Base-by-base conservation (phyloP, 2,329 filamentous ascomycete species). In the Fusarium globosum region DNA sequence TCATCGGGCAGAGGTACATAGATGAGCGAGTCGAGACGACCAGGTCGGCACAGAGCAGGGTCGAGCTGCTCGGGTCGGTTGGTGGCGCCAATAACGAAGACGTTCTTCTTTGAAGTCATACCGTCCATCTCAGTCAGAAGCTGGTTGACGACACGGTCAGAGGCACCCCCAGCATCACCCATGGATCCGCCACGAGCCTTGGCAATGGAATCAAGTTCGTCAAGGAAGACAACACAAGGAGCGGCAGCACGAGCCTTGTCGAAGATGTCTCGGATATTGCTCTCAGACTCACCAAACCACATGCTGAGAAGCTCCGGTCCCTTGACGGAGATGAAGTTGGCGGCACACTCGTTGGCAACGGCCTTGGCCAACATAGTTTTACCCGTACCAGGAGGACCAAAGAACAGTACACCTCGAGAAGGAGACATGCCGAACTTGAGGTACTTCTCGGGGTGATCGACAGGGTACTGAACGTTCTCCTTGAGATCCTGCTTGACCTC, bases 51-150 rank as follows among this genome's bases (percentile, higher is more conserved):
- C 79, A 99, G 90, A 78, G 96, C 96, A 82, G 96, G 96, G 84
- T 99, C 96, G 69, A 99, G 93, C 88, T 98, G 96, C 88, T 99
- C 96, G 48, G 96, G 96, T 87, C 96, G 91, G 88, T 99, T 99
- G 85, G 96, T 99, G 51, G 96, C 96, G 83, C 96, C 96, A 79
- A 99, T 99, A 76, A 99, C 96, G 86, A 99, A 99, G 75, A 99
- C 96, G 83, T 99, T 99, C 93, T 99, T 99, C 94, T 99, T 99
- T 43, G 96, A 98, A 51, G 96, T 98, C 96, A 98, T 98, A 80
- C 96, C 96, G 78, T 98, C 96, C 96, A 98, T 98, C 90, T 98
- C 94, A 77, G 96, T 99, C 81, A 99, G 88, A 82, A 99, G 95
- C 89, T 99, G 97, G 88, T 99, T 99, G 84, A 99, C 96, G 78